Conservation (phyloP, 2,329 filamentous ascomycete genomes). For the Hypoxylon sp. region DNA sequence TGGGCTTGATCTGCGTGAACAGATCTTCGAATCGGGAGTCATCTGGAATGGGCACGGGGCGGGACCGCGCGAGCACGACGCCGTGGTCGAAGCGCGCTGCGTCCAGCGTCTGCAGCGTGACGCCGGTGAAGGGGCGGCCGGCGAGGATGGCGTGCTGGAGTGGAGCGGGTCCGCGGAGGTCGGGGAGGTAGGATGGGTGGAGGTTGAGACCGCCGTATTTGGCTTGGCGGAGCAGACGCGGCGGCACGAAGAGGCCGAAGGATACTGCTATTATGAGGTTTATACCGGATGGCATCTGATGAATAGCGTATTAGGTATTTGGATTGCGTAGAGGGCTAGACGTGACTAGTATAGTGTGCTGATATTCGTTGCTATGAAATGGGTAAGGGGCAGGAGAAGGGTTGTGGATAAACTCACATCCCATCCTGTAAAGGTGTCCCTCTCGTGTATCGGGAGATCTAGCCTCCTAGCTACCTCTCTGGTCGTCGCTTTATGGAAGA, state of each 20-base stretch:
- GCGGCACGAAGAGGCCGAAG: constrained; percentile 91
- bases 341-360: not conserved
- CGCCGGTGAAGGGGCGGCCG: constrained; percentile 73
- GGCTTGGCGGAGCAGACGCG: constrained; percentile 76
- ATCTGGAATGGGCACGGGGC: constrained; percentile 65
- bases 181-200: constrained; percentile 90
- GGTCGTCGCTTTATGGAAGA: constrained; percentile 74
- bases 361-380: not conserved
- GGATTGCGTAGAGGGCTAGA: not conserved
- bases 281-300: constrained; percentile 70
- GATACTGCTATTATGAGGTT: constrained; percentile 94
- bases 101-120: constrained; percentile 91
- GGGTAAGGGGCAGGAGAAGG: constrained; percentile 1
- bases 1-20: constrained; percentile 68
- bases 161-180: constrained; percentile 88
- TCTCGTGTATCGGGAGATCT: constrained; percentile 77
- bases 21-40: constrained; percentile 65
- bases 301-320: not conserved
- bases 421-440: constrained; percentile 89
- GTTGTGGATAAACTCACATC: constrained; percentile 64
- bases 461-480: constrained; percentile 75
- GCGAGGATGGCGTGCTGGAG: constrained; percentile 86
- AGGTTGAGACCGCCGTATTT: constrained; percentile 93
- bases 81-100: constrained; percentile 83
- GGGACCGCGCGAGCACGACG: constrained; percentile 75